Base-by-base conservation (phyloP, 1,284 basidiomycete species). In the Boletus chippewaensis region DNA sequence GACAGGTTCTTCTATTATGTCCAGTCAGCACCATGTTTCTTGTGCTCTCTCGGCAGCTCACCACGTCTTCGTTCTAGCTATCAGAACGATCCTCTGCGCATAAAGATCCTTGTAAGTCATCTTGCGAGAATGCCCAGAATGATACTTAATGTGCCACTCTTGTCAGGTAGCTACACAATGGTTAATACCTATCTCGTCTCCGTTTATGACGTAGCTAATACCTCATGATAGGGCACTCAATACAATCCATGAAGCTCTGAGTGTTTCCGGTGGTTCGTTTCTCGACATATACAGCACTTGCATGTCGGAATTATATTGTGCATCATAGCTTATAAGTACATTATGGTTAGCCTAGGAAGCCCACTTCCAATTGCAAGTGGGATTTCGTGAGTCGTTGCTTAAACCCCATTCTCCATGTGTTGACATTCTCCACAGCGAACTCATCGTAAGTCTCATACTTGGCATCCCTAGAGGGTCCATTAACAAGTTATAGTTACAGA, bases 241-340 rank as follows among this genome's bases (percentile, higher is more conserved):
- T 22, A 49, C 53, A 20, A 18, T 32, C 7, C 36, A 54, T 2
- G 50, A 54, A 24, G 44, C 43, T 5, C 13, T 54, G 18, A 11
- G 5, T 20, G 9, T 57, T 12, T 9, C 35, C 10, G 53, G 55
- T 13, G n/a, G 53, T 48, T 13, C 20, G 55, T 49, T 15, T 35
- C 8, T 36, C 15, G 34, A 22, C n/a, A 32, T 22, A 5, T 1
- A 11, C 8, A n/a, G 6, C 2, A 11, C 36, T 39, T 6, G 10
- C 5, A 32, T 15, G 13, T 24, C n/a, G 39, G 9, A 6, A 22
- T 57, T 7, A 40, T 34, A 1, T 40, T 18, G 15, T 20, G 8
- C 9, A 12, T 4, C n/a, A 18, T 12, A 58, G 59, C 24, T 3
- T 61, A 47, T 36, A 58, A 59, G 35, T 40, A 43, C 32, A 40